Percentiles rank a stretch among this genome's conserved stretches.
These are phyloP conservation scores for Paratinospora sagittata DNA, from an alignment of 164 flowering plant genomes.

Conservation along the genomic window DNA sequence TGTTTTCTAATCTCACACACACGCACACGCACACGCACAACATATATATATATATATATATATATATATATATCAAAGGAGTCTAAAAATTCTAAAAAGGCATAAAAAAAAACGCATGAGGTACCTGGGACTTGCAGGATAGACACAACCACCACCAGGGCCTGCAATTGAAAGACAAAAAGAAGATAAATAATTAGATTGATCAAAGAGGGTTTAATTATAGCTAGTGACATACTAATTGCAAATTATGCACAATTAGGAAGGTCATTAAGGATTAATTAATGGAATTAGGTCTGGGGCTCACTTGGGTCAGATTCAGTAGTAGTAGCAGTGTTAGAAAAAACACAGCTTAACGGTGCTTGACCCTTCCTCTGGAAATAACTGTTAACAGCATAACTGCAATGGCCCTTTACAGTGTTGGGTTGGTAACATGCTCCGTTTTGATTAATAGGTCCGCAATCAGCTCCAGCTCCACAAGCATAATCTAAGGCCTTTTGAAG, in stretches of 20 bases:
- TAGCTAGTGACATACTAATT: background rate
- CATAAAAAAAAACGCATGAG: background rate
- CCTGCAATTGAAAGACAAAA: background rate
- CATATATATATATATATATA: too few species aligned
- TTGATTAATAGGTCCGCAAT: constrained; percentile 65
- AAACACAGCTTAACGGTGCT: constrained; percentile 54
- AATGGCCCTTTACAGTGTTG: constrained; percentile 56
- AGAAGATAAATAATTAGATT: background rate
- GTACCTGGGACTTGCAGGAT: background rate
- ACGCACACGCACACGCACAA: too few species aligned
- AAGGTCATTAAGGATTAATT: background rate
- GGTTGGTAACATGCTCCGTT: constrained; percentile 68
- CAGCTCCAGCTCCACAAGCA: constrained; percentile 88
- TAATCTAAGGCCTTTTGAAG: constrained; percentile 30
- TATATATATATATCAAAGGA: too few species aligned
- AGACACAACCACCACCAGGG: background rate
- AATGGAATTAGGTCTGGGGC: constrained; percentile 12
- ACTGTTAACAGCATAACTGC: constrained; percentile 82
- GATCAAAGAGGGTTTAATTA: background rate
- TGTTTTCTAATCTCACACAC: too few species aligned
- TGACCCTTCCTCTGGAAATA: constrained; percentile 66
- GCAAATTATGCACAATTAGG: too few species aligned
- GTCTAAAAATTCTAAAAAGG: background rate
- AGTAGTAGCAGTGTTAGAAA: constrained; percentile 65
- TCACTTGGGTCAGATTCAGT: constrained; percentile 65